Conservation (phyloP, 257 asterid genomes). For the Forsythia viridissima region DNA sequence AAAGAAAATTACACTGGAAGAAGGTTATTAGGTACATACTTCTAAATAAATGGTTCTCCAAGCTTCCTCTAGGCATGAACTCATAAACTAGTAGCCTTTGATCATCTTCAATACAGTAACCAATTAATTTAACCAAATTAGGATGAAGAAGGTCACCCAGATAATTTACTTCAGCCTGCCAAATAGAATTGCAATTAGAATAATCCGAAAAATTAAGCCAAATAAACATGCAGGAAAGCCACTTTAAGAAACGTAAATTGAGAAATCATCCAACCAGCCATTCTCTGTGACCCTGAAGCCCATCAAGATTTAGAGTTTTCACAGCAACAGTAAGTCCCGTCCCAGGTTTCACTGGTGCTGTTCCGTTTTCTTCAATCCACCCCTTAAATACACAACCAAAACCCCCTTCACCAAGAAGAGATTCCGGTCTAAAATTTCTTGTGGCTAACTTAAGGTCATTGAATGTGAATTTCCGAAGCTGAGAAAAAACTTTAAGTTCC, state of each 20-base stretch:
- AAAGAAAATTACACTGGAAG: constrained; percentile 18
- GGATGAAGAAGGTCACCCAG: constrained; percentile 93
- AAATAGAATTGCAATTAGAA: constrained; percentile 33
- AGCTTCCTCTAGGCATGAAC: constrained; percentile 98
- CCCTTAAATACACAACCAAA: constrained; percentile 98
- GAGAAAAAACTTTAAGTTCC: constrained; percentile 81
- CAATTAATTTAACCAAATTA: constrained; percentile 88
- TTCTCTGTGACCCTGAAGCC: constrained; percentile 99
- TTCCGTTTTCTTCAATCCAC: constrained; percentile 99
- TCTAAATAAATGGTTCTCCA: constrained; percentile 97
- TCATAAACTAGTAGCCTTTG: constrained; percentile 94
- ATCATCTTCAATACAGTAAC: constrained; percentile 96
- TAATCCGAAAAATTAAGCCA: constrained; percentile 19
- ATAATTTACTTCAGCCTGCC: constrained; percentile 93
- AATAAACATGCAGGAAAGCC: constrained; percentile 7
- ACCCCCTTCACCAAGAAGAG: constrained; percentile 99
- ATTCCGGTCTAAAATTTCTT: constrained; percentile 92
- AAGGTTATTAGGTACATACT: constrained; percentile 47
- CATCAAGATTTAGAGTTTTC: constrained; percentile 92
- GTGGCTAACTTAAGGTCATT: constrained; percentile 91
- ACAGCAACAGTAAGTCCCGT: constrained; percentile 99
- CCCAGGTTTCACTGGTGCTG: constrained; percentile 98
- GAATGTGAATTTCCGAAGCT: constrained; percentile 82
- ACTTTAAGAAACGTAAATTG: constrained; percentile 15
- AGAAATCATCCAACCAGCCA: constrained; percentile 83